Base-by-base conservation (phyloP, 805 yeast species). In the Saccharomycopsis fodiens region DNA sequence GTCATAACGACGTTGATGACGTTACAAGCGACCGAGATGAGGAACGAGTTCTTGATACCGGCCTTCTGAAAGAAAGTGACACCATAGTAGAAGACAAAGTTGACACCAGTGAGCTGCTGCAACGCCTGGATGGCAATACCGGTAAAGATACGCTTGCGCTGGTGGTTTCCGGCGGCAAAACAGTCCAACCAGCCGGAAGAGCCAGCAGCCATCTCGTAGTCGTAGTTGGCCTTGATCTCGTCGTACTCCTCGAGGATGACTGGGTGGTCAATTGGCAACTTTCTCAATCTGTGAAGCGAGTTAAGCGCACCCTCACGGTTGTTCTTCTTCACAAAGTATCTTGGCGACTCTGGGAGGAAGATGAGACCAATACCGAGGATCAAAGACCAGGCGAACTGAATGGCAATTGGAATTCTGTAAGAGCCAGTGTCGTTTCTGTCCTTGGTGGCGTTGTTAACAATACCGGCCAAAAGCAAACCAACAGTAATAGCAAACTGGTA, bases 401-500 rank as follows among this genome's bases (percentile, higher is more conserved):
- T 55, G 12, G 80, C 88, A 54, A 84, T 72, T 21, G 93, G 93
- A 43, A 85, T 73, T 57, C 91, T 69, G 67, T 80, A 85, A 15
- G 85, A 72, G 5, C 78, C 82, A 12, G 76, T 64, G 50, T 70
- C 70, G 27, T 63, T 58, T 50, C 76, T 64, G 48, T 66, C 58
- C 51, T 81, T 68, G 3, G 87, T 78, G 30, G 80, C 88, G 56
- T 81, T 83, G 55, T 82, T 78, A 38, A 84, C 74, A 50, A 83
- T 74, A 54, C 82, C 73, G 6, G 91, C 88, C 23, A 85, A 67
- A 41, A 81, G 60, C 37, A 83, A 63, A 42, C 94, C 94, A 68
- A 85, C 72, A 3, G 93, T 82, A 55, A 70, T 68, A 35, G 82
- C 79, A 68, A 80, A 73, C 61, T 85, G 95, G 61, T 82, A 85